A percentile compares a stretch with the other conserved stretches of the same genome.
Evolutionary conservation across 148 eudicot genomes (phyloP).

Genomic region (Rhododendron ferrugineum): DNA sequence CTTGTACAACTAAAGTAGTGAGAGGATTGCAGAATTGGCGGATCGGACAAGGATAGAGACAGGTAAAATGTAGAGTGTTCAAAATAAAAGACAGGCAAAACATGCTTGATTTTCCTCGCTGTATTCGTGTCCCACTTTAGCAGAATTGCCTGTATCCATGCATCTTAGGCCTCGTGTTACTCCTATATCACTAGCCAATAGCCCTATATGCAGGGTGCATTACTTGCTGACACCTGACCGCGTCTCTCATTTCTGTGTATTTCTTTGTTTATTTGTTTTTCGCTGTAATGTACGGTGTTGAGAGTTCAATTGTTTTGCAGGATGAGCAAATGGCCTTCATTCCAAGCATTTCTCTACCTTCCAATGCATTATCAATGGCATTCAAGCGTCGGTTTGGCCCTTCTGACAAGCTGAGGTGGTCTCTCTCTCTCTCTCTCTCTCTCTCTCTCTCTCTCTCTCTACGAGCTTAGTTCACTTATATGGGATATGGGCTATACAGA

Average conservation of each 20-base stretch:
- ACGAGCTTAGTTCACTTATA: neutral
- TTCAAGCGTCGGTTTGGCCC: slow-evolving; percentile 84
- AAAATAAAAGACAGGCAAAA: neutral
- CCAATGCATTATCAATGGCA: slow-evolving; percentile 74
- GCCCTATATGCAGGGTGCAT: neutral
- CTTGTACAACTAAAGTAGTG: neutral
- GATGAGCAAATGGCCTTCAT: slow-evolving; percentile 79
- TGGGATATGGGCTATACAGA: neutral
- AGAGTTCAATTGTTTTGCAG: slow-evolving; percentile 20
- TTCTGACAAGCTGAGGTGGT: slow-evolving; percentile 90
- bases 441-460: neutral
- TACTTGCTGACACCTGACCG: neutral
- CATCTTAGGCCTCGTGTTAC: neutral
- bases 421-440: slow-evolving; percentile 16
- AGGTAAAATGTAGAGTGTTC: neutral
- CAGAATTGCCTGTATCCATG: neutral
- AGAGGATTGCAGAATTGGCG: neutral
- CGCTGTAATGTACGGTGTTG: neutral
- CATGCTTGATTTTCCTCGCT: neutral
- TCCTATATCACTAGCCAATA: neutral
- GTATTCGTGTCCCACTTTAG: neutral
- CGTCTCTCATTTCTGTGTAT: neutral
- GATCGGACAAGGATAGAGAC: neutral
- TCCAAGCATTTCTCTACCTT: slow-evolving; percentile 82
- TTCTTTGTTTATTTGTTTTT: neutral